Base-by-base conservation (phyloP, 805 yeast species). In the Ogataea haglerorum region DNA sequence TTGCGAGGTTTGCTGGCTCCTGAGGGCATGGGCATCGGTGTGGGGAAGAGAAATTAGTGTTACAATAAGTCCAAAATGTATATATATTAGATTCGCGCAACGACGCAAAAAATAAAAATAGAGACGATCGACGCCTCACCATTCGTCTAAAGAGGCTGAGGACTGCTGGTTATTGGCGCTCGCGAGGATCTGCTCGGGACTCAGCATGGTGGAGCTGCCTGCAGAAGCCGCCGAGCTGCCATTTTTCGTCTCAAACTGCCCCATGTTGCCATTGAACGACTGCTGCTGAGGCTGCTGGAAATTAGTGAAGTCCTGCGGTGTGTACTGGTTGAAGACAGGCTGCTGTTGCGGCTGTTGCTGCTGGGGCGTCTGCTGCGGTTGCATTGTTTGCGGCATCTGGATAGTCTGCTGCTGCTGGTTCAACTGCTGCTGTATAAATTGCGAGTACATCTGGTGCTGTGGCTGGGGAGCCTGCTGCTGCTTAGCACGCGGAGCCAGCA, bases 141-240 rank as follows among this genome's bases (percentile, higher is more conserved):
- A 52, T 12, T 53, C 52, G 32, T 52, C 56, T 52, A 52, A 45
- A 10, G 50, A 34, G 16, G 26, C 45, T 17, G 34, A 27, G 6
- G 38, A 18, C 22, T 32, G 39, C 27, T 42, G 41, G 21, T 36
- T 46, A 29, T 47, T 49, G 15, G 57, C 64, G 34, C 63, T 52
- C 10, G 66, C 64, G 23, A 63, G 49, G 8, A 63, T 60, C 41
- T 63, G 65, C 34, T 62, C 65, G 8, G 67, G 67, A 28, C 63
- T 58, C 30, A 61, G 38, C 38, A 53, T 48, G 2, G 57, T 26
- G 4, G 45, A 34, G 14, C 41, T 42, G 22, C 38, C 41, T 17
- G 31, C 39, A 21, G 32, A 33, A 33, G 30, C 34, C 30, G 19
- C 25, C 15, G 30, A 25, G 14, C 43, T 41, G 26, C 24, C 33